Conservation (phyloP, 345 rosid genomes). For the Brassica incana region DNA sequence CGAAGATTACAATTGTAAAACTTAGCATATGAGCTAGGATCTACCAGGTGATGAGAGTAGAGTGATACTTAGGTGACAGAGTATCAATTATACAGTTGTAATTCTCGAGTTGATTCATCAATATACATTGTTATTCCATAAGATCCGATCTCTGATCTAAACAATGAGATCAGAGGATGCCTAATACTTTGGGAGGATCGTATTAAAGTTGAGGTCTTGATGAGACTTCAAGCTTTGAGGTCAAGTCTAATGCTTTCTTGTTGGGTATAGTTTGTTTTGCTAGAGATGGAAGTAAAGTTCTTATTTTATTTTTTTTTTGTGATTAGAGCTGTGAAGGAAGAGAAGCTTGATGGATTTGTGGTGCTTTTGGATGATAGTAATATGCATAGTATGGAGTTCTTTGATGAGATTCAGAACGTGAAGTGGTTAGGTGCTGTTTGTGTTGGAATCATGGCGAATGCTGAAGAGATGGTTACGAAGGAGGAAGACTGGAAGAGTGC, state of each 20-base stretch:
- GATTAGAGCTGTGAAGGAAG: conserved; percentile 69
- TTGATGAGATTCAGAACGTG: conserved; percentile 88
- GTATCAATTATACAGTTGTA: background rate
- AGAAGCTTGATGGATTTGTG: conserved; percentile 92
- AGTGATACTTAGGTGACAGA: background rate
- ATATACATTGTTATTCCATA: too few relatives aligned
- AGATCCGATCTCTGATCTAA: too few relatives aligned
- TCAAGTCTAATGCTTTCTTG: background rate
- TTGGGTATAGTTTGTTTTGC: background rate
- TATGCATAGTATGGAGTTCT: conserved; percentile 94
- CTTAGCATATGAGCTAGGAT: background rate
- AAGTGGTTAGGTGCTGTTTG: conserved; percentile 87
- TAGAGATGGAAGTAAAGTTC: background rate
- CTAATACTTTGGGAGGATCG: conserved; percentile 70
- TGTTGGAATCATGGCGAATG: conserved; percentile 66
- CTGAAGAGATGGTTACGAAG: conserved; percentile 44
- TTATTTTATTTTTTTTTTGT: conserved; percentile 4
- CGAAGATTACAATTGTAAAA: background rate
- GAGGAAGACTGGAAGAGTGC: too few relatives aligned
- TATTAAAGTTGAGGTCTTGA: too few relatives aligned
- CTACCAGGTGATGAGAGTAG: background rate
- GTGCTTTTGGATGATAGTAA: conserved; percentile 97
- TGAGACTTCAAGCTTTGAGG: conserved; percentile 84
- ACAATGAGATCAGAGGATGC: conserved; percentile 52
- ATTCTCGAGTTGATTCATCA: background rate